Percentiles rank a stretch among this genome's conserved stretches.
Conservation (phyloP, 2,329 filamentous ascomycete genomes). For the Amylocarpus encephaloides region DNA sequence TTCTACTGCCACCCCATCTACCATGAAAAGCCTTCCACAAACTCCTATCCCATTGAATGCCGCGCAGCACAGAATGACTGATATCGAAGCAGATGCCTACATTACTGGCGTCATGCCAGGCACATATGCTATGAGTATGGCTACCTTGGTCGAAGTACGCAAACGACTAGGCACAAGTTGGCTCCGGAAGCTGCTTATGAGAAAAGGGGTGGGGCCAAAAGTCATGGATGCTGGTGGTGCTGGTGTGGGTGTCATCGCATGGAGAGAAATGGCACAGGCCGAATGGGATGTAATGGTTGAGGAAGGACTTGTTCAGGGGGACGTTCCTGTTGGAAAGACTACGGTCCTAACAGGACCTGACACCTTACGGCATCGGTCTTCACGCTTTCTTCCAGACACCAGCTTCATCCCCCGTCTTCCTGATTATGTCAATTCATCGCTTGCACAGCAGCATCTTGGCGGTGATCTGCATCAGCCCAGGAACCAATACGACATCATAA, state of each 20-base stretch:
- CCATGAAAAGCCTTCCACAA: slow-evolving; percentile 51
- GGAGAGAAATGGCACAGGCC: slow-evolving; percentile 69
- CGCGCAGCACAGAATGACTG: slow-evolving; percentile 59
- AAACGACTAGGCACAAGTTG: slow-evolving; percentile 66
- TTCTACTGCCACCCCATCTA: slow-evolving; percentile 64
- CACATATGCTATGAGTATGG: slow-evolving; percentile 61
- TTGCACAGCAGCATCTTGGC: slow-evolving; percentile 55
- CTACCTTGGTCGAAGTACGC: slow-evolving; percentile 65
- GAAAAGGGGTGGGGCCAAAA: slow-evolving; percentile 49
- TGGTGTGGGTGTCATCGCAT: slow-evolving; percentile 67
- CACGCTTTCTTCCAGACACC: slow-evolving; percentile 75
- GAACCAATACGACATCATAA: slow-evolving; percentile 83
- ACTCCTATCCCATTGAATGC: slow-evolving; percentile 59
- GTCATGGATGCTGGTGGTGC: slow-evolving; percentile 70
- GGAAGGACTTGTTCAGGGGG: slow-evolving; percentile 37
- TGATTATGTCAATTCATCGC: slow-evolving; percentile 65
- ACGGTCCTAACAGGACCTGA: slow-evolving; percentile 77
- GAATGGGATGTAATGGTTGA: slow-evolving; percentile 71
- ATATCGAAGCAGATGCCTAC: slow-evolving; percentile 70
- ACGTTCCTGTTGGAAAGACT: slow-evolving; percentile 63
- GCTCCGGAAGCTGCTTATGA: slow-evolving; percentile 57
- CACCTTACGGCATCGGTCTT: slow-evolving; percentile 66
- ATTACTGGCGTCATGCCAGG: slow-evolving; percentile 64
- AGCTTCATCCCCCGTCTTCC: slow-evolving; percentile 90
- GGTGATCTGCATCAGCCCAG: slow-evolving; percentile 49